These are phyloP conservation scores for Starmerella kuoi DNA, from an alignment of 805 yeast species.

Conservation along the genomic window DNA sequence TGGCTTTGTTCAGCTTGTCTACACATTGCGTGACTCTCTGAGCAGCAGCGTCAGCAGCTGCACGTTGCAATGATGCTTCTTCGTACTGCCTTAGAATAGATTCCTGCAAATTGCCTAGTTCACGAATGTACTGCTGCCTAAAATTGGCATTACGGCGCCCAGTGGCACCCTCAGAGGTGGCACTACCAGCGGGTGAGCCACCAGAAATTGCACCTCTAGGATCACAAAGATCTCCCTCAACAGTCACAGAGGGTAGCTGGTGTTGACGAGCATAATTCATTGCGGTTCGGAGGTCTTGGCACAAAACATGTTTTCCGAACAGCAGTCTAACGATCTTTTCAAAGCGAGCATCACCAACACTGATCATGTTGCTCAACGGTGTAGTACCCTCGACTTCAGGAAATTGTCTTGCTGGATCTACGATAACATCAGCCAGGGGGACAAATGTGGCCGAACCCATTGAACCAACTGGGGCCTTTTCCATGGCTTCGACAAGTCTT, in stretches of 20 bases:
- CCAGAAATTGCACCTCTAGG: constrained; percentile 77
- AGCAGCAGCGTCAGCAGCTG: constrained; percentile 34
- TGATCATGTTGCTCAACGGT: constrained; percentile 37
- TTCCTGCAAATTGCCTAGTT: neutral
- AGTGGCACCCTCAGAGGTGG: neutral
- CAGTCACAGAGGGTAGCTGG: constrained; percentile 64
- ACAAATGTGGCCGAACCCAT: constrained; percentile 78
- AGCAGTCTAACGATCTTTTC: constrained; percentile 63
- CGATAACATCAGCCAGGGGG: constrained; percentile 63
- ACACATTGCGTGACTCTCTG: constrained; percentile 10
- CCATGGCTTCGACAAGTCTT: constrained; percentile 47
- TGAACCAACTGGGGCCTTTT: constrained; percentile 19
- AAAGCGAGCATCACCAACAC: constrained; percentile 25
- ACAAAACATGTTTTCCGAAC: constrained; percentile 71
- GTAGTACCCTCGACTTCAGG: constrained; percentile 29
- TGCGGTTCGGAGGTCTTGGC: constrained; percentile 44
- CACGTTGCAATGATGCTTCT: constrained; percentile 41
- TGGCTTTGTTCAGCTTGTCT: constrained; percentile 51
- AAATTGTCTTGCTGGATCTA: constrained; percentile 7
- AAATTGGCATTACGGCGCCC: neutral
- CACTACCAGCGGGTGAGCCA: constrained; percentile 5
- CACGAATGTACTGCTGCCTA: neutral
- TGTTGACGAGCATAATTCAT: constrained; percentile 21
- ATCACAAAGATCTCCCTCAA: constrained; percentile 86
- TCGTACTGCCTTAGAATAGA: neutral